A percentile compares a stretch with the other conserved stretches of the same genome.
These are phyloP conservation scores for Spizellomyces punctatus DNA, from an alignment of 192 early-diverging fungal genomes.

Conservation along the genomic window DNA sequence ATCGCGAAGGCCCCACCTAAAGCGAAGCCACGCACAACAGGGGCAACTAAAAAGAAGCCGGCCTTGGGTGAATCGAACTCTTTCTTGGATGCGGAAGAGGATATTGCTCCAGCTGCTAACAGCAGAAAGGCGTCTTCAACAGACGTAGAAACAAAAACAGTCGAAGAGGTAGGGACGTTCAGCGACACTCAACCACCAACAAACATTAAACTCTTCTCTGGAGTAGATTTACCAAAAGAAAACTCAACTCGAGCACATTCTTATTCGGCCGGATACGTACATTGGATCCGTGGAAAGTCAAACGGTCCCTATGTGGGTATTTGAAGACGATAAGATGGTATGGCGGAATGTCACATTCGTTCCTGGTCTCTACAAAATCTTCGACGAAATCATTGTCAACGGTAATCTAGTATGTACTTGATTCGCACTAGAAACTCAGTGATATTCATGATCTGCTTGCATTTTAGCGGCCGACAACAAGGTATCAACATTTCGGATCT, in stretches of 20 bases:
- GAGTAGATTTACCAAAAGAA: constrained; percentile 96
- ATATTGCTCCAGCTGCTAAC: no score
- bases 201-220: background rate
- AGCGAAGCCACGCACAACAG: constrained; percentile 15
- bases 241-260: constrained; percentile 92
- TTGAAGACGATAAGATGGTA: constrained; percentile 63
- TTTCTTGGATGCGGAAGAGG: background rate
- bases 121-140: no score
- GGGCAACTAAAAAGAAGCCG: constrained; percentile 19
- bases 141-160: constrained; percentile 1
- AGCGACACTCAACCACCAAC: no score
- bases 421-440: no score
- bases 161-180: constrained; percentile 14
- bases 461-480: no score
- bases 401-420: constrained; percentile 34
- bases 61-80: constrained; percentile 16
- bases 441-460: no score
- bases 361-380: constrained; percentile 93
- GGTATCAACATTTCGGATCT: no score
- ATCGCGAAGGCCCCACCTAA: background rate
- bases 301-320: constrained; percentile 85
- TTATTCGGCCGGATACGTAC: constrained; percentile 94
- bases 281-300: constrained; percentile 89
- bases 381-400: constrained; percentile 98
- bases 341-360: constrained; percentile 74